A percentile compares a stretch with the other conserved stretches of the same genome.
Conservation (phyloP, 371 early-diverging fungal species). For the Apophysomyces ossiformis region DNA sequence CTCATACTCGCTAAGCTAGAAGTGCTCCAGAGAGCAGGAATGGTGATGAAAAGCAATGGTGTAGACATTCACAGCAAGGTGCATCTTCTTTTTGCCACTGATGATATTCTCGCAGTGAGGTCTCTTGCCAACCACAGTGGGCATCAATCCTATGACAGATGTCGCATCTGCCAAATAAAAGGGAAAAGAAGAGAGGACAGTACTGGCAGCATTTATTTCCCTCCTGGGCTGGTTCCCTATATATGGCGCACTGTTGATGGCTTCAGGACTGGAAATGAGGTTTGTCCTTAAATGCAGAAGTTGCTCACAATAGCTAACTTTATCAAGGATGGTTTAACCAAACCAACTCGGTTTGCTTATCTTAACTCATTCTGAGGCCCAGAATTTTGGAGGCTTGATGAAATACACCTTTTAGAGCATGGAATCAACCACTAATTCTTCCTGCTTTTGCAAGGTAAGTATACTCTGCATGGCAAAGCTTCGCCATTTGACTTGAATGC, state of each 20-base stretch:
- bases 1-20: neutral
- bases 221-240: neutral
- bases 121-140: neutral
- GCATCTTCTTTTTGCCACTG: neutral
- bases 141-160: neutral
- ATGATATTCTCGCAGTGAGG: neutral
- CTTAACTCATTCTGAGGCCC: neutral
- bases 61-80: neutral
- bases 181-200: neutral
- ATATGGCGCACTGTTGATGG: neutral
- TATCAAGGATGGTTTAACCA: neutral
- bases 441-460: neutral
- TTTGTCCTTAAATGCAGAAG: neutral
- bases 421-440: neutral
- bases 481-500: neutral
- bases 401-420: neutral
- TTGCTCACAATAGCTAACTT: neutral
- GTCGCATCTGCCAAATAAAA: neutral
- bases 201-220: neutral
- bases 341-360: neutral
- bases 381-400: too few relatives aligned
- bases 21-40: neutral
- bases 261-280: neutral
- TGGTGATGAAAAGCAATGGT: neutral
- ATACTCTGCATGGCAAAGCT: neutral